Conservation (phyloP, 2,329 filamentous ascomycete species). For the Arthrobotrys entomopaga region DNA sequence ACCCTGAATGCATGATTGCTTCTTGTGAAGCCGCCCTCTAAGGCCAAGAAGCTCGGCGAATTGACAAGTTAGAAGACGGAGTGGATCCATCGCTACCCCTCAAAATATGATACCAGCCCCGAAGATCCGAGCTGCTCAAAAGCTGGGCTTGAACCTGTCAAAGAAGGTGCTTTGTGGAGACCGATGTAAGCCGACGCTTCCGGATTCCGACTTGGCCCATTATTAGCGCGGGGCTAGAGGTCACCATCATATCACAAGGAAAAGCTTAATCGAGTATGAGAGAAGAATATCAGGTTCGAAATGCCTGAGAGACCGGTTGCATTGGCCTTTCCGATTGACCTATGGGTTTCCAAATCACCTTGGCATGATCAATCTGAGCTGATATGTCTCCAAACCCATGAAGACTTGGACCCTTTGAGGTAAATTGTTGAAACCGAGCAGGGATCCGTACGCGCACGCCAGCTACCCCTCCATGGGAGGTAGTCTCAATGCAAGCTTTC, state of each 20-base stretch:
- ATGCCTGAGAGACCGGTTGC: too few relatives aligned
- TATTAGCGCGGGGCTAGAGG: constrained; percentile 16
- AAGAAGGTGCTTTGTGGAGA: not conserved
- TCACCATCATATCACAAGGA: constrained; percentile 30
- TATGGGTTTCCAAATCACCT: not conserved
- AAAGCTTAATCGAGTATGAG: constrained; percentile 40
- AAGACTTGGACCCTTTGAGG: constrained; percentile 13
- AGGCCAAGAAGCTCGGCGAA: too few relatives aligned
- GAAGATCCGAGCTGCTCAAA: not conserved
- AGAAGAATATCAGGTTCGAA: too few relatives aligned
- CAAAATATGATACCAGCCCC: too few relatives aligned
- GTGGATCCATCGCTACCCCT: too few relatives aligned
- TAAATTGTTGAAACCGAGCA: not conserved
- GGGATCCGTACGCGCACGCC: constrained; percentile 37
- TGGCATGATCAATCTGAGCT: constrained; percentile 2
- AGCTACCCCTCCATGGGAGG: not conserved
- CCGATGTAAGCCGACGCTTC: constrained; percentile 25
- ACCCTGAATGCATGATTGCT: too few relatives aligned
- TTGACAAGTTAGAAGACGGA: too few relatives aligned
- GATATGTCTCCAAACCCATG: constrained; percentile 25
- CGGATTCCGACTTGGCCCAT: constrained; percentile 46
- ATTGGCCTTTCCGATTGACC: not conserved
- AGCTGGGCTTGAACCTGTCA: not conserved
- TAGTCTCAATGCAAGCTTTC: not conserved
- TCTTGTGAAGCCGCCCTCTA: too few relatives aligned